phyloP scores from a whole-genome alignment of 805 yeast genomes.

The Candida germanica region DNA sequence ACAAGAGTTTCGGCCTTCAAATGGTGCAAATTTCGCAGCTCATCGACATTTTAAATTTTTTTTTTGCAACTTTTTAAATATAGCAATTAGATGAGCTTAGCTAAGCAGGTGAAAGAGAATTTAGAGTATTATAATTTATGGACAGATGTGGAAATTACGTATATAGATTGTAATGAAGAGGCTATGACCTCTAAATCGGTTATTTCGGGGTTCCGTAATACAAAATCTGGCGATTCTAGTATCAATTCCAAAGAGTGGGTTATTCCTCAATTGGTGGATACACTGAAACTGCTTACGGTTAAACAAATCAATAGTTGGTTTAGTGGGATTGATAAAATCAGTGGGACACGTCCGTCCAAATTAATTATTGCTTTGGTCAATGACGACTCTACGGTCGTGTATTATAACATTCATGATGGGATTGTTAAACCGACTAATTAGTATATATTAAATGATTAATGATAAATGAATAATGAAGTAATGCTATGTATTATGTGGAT shows the following conservation, averaged over 20 bases:
- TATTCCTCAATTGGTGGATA: constrained; percentile 28
- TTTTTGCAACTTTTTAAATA: no score
- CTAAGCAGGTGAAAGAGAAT: constrained; percentile 36
- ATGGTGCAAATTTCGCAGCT: neutral
- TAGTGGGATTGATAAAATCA: constrained; percentile 17
- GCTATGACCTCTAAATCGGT: neutral
- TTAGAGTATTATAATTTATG: constrained; percentile 46
- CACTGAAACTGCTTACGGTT: constrained; percentile 30
- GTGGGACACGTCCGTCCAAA: constrained; percentile 35
- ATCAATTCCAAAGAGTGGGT: constrained; percentile 36
- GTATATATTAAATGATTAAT: neutral
- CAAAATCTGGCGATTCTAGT: constrained; percentile 22
- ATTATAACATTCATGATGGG: constrained; percentile 65
- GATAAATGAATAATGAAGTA: constrained; percentile 1
- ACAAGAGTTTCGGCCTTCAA: no score
- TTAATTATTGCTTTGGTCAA: constrained; percentile 55
- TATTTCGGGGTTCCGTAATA: constrained; percentile 4
- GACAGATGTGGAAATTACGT: constrained; percentile 29
- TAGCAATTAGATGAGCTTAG: neutral
- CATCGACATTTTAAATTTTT: no score
- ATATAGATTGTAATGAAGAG: neutral
- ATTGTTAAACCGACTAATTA: constrained; percentile 48
- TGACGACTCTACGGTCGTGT: constrained; percentile 70
- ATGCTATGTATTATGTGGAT: constrained; percentile 1
- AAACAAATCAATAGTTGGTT: constrained; percentile 41